Conservation (phyloP, 257 asterid genomes). For the Linaria vulgaris region DNA sequence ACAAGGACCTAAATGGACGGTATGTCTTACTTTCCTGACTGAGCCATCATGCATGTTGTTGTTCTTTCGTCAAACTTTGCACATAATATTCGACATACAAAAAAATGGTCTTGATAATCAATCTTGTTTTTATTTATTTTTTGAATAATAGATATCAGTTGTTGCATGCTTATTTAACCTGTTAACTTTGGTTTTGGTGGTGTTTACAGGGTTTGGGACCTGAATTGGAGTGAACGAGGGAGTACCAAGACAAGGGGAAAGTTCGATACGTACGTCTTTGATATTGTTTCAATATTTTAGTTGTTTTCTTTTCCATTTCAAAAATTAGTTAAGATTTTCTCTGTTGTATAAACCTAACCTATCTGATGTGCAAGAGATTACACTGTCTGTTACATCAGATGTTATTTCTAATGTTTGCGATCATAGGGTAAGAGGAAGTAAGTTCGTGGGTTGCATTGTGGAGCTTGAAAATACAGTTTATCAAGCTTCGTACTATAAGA, state of each 20-base stretch:
- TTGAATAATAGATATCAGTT: background rate
- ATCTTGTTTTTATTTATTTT: no score
- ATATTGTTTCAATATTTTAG: no score
- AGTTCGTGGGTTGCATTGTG: no score
- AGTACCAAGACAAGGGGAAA: slow-evolving; percentile 50
- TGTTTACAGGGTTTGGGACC: slow-evolving; percentile 59
- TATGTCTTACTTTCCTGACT: slow-evolving; percentile 13
- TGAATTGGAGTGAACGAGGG: slow-evolving; percentile 63
- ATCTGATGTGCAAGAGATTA: background rate
- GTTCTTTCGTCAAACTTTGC: no score
- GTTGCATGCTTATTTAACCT: background rate
- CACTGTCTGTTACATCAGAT: background rate
- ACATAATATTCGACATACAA: no score
- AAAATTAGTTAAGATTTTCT: no score
- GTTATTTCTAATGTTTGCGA: background rate
- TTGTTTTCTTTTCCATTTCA: no score
- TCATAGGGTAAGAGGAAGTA: background rate
- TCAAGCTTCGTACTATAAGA: no score
- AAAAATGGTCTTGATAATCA: no score
- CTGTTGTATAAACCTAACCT: no score
- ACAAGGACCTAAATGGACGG: slow-evolving; percentile 71
- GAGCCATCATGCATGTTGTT: no score
- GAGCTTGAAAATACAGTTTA: no score
- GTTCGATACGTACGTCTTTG: slow-evolving; percentile 52
- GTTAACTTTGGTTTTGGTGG: slow-evolving; percentile 18